Conservation (phyloP, 1,284 basidiomycete species). For the Trichosporon faecale region DNA sequence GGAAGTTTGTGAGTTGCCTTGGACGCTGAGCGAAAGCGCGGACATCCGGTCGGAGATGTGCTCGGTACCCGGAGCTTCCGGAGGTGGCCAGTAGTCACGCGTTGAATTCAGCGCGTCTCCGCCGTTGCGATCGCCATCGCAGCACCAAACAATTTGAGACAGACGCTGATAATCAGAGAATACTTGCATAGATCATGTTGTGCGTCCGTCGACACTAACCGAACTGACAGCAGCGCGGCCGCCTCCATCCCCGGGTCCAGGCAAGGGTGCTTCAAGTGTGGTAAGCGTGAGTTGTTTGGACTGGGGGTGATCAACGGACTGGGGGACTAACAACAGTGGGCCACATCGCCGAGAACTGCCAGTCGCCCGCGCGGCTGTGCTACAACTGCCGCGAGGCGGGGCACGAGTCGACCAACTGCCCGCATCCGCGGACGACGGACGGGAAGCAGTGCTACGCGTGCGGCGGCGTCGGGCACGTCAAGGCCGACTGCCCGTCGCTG, state of each 20-base stretch:
- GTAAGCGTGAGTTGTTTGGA: slow-evolving; percentile 12
- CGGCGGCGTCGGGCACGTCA: slow-evolving; percentile 62
- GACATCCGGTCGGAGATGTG: background rate
- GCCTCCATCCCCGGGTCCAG: slow-evolving; percentile 46
- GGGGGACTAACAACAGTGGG: slow-evolving; percentile 58
- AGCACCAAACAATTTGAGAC: background rate
- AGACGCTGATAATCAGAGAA: slow-evolving; percentile 7
- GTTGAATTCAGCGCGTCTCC: background rate
- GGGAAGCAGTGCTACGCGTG: slow-evolving; percentile 78
- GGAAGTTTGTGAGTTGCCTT: slow-evolving; percentile 6
- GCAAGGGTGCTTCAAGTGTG: slow-evolving; percentile 51
- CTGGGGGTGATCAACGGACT: background rate
- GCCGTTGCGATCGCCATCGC: background rate
- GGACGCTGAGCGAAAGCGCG: background rate
- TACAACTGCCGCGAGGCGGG: slow-evolving; percentile 89
- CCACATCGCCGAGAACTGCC: slow-evolving; percentile 85
- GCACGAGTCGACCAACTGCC: slow-evolving; percentile 83
- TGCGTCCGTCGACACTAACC: background rate
- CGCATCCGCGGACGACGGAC: slow-evolving; percentile 69
- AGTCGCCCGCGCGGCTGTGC: slow-evolving; percentile 79
- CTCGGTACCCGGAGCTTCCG: no score
- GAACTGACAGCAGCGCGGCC: slow-evolving; percentile 31
- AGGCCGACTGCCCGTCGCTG: slow-evolving; percentile 79
- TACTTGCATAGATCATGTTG: slow-evolving; percentile 17
- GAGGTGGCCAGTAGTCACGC: background rate